These are phyloP conservation scores for Populus deltoides DNA, from an alignment of 345 rosid species.

Conservation along the genomic window DNA sequence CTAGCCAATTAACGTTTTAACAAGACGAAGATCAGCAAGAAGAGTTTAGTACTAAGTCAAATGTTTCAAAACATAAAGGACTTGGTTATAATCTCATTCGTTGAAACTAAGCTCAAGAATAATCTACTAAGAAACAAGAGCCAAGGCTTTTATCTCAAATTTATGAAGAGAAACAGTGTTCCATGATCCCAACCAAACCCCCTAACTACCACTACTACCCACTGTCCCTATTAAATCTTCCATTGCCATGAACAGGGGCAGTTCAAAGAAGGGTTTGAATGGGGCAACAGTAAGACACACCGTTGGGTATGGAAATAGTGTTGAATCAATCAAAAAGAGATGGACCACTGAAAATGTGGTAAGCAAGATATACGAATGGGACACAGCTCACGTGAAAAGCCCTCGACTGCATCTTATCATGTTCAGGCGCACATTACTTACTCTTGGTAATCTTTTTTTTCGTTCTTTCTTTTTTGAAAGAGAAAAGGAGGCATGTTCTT, in stretches of 20 bases:
- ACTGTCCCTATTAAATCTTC: background rate
- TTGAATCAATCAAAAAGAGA: background rate
- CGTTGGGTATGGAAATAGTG: background rate
- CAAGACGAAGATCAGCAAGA: too few relatives aligned
- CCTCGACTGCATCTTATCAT: background rate
- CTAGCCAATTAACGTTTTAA: too few relatives aligned
- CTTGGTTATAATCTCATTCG: background rate
- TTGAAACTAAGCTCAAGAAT: too few relatives aligned
- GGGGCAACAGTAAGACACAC: background rate
- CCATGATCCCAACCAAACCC: background rate
- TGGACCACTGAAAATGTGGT: background rate
- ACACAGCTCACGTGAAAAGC: conserved; percentile 14
- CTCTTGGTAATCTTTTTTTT: background rate
- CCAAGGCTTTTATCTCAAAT: background rate
- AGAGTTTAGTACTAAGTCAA: too few relatives aligned
- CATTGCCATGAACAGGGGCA: background rate
- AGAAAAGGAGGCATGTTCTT: too few relatives aligned
- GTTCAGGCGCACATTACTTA: background rate
- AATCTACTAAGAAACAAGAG: background rate
- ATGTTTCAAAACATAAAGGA: too few relatives aligned
- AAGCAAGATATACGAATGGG: background rate
- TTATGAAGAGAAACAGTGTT: background rate
- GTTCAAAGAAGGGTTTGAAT: background rate
- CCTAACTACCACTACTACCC: background rate
- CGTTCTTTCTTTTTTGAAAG: too few relatives aligned